Conservation (phyloP, 116 monocot species). For the Iris pallida region DNA sequence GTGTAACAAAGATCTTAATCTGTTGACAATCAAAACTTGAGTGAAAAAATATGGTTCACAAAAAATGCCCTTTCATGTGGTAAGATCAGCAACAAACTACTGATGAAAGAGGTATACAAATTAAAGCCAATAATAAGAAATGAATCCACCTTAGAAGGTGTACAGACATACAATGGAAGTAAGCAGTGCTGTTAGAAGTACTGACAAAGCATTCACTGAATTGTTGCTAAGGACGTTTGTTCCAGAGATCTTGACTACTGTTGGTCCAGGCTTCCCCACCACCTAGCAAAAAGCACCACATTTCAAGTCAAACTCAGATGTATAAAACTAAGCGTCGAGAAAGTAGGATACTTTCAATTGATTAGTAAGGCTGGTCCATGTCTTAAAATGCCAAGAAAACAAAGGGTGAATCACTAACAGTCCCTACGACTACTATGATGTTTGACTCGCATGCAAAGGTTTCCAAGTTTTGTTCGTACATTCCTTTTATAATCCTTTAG, state of each 20-base stretch:
- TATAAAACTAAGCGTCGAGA: not conserved
- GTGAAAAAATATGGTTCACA: conserved; percentile 2
- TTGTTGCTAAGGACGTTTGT: conserved; percentile 33
- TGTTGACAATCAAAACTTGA: too few species aligned
- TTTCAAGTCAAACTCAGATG: not conserved
- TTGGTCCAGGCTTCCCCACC: conserved; percentile 20
- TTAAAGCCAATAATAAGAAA: too few species aligned
- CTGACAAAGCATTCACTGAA: conserved; percentile 23
- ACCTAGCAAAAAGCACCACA: conserved; percentile 18
- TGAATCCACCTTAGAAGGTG: conserved; percentile 17
- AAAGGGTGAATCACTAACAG: too few species aligned
- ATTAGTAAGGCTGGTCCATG: not conserved
- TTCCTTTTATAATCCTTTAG: too few species aligned
- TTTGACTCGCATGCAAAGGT: too few species aligned
- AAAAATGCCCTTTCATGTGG: not conserved
- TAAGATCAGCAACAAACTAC: not conserved
- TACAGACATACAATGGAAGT: conserved; percentile 27
- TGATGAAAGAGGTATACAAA: not conserved
- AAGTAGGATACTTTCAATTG: not conserved
- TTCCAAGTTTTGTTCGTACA: too few species aligned
- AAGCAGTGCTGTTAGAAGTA: conserved; percentile 29
- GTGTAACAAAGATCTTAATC: too few species aligned
- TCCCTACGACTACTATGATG: too few species aligned
- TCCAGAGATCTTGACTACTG: conserved; percentile 33
- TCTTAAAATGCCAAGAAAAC: too few species aligned